Evolutionary conservation across 805 yeast genomes (phyloP), one percentile per base, ranked within the genome.

Genomic region (Helenozyma baotianmanensis): DNA sequence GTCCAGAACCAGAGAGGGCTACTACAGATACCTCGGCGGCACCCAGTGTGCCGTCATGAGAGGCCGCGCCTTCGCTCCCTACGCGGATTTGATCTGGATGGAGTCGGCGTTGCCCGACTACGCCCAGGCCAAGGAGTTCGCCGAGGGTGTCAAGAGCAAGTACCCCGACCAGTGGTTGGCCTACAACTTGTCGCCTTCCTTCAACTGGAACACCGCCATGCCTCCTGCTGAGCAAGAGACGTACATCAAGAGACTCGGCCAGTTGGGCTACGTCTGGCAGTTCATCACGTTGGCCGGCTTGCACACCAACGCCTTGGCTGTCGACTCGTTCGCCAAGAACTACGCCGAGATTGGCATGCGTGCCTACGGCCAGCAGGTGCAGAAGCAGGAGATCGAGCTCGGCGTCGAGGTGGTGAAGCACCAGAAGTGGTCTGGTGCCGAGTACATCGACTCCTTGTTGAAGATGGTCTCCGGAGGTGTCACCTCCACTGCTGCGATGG

Each of bases 391-490:
- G 71, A 84, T 89, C 60, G 86, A 81, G 51, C 71, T 70, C 39
- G 89, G 86, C 45, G 96, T 89, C 46, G 97, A 90, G 63, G 95
- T 90, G 39, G 94, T 90, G 44, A 90, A 88, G 73, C 97, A 90
- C 64, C 97, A 90, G 66, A 87, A 89, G 64, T 90, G 97, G 97
- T 87, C 96, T 26, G 97, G 97, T 58, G 97, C 97, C 19, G 95
- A 86, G 65, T 89, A 87, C 70, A 82, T 90, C 55, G 97, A 90
- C 63, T 81, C 86, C 39, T 70, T 90, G 54, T 78, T 90, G 61
- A 88, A 82, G 63, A 71, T 87, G 64, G 92, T 88, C 16, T 81
- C 92, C 36, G 97, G 97, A 52, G 97, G 97, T 68, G 83, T 89
- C 38, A 74, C 89, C 32, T 82, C 95, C 13, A 90, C 97, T 30